Conservation (phyloP, 2,329 filamentous ascomycete species). For the Ascochyta pisi region DNA sequence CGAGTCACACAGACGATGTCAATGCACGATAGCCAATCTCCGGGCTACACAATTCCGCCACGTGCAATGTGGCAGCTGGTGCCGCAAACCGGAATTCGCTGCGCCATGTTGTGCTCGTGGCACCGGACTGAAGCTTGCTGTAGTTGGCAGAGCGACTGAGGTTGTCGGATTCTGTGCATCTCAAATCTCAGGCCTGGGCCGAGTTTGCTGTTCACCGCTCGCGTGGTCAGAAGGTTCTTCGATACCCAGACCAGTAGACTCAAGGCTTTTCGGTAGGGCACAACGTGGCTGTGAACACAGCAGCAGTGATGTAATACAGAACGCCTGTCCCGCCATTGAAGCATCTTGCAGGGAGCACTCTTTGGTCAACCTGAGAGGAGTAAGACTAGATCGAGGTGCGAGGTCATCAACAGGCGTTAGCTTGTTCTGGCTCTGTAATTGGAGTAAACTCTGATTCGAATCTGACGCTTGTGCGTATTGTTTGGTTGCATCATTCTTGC, state of each 20-base stretch:
- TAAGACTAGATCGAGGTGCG: neutral
- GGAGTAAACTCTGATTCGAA: neutral
- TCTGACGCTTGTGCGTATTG: neutral
- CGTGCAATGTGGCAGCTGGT: conserved; percentile 17
- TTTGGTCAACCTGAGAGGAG: neutral
- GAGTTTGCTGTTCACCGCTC: neutral
- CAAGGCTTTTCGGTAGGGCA: neutral
- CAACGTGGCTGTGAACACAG: conserved; percentile 28
- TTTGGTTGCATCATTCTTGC: neutral
- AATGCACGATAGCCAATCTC: neutral
- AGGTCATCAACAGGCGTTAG: neutral
- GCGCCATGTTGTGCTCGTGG: neutral
- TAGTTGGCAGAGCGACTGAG: neutral
- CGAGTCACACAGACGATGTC: conserved; percentile 2
- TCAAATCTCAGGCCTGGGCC: no score
- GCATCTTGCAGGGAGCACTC: neutral
- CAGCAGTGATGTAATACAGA: conserved; percentile 16
- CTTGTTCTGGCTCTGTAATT: neutral
- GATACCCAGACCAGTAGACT: neutral
- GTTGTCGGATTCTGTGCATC: no score
- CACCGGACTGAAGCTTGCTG: neutral
- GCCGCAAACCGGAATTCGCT: neutral
- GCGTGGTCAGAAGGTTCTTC: neutral
- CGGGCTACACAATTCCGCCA: conserved; percentile 15
- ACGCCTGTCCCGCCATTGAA: neutral